Evolutionary conservation across 2,329 filamentous ascomycete species (phyloP).

Genomic region (Xylariomycetidae sp.): DNA sequence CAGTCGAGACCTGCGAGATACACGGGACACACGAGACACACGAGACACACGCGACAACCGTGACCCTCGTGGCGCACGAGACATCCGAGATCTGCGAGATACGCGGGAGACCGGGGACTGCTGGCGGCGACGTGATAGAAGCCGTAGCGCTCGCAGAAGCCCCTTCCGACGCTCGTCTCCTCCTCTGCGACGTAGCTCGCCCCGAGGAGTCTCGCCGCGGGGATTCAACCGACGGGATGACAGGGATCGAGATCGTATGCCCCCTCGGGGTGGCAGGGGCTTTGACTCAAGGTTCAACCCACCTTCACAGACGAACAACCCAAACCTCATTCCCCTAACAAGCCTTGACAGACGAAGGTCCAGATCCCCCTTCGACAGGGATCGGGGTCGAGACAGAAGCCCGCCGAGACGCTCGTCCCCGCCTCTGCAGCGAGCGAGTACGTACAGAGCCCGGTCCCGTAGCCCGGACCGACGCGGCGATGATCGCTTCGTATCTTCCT

Average conservation of each 20-base stretch:
- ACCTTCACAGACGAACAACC: constrained; percentile 15
- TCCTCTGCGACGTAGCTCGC: constrained; percentile 26
- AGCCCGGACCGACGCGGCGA: constrained; percentile 45
- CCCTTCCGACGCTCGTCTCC: constrained; percentile 30
- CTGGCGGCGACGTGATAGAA: constrained; percentile 34
- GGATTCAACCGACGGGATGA: constrained; percentile 32
- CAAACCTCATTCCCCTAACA: constrained; percentile 23
- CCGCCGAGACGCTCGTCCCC: constrained; percentile 32
- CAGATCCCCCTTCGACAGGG: constrained; percentile 46
- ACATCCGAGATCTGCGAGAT: constrained; percentile 9
- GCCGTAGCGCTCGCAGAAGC: constrained; percentile 31
- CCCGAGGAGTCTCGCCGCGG: constrained; percentile 28
- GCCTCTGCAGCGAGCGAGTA: constrained; percentile 31
- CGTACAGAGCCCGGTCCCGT: constrained; percentile 49
- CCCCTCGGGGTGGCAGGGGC: constrained; percentile 34
- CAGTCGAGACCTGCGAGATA: constrained; percentile 22
- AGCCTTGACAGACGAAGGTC: constrained; percentile 41
- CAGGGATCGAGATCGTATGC: constrained; percentile 33
- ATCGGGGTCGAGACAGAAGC: constrained; percentile 32
- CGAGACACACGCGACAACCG: constrained; percentile 22
- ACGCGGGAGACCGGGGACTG: constrained; percentile 22
- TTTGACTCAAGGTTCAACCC: constrained; percentile 32
- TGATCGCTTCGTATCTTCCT: constrained; percentile 29
- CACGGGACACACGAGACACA: constrained; percentile 11
- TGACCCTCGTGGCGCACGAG: too few relatives aligned